Conservation (phyloP, 225 moss, liverwort and hornwort genomes). For the Pleurozium schreberi region DNA sequence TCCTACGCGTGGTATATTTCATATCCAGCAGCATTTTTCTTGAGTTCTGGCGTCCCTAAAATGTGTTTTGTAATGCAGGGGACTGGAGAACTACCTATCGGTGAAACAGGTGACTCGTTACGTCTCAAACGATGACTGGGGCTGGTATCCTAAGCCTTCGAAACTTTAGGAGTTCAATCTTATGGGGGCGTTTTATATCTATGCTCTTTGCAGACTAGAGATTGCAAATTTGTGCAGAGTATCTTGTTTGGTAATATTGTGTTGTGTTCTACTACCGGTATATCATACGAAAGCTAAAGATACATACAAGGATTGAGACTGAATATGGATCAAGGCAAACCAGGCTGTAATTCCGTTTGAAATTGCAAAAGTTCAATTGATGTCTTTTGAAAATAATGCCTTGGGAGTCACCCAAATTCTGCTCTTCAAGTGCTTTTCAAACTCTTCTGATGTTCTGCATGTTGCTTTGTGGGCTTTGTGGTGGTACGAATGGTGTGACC, state of each 20-base stretch:
- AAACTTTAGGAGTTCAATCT: constrained; percentile 41
- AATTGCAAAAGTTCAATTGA: neutral
- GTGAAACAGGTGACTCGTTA: constrained; percentile 94
- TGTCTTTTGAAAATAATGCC: neutral
- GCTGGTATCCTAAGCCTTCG: constrained; percentile 95
- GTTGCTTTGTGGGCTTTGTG: neutral
- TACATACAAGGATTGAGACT: neutral
- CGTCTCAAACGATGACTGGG: constrained; percentile 78
- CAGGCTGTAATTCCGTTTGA: neutral
- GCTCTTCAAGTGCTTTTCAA: neutral
- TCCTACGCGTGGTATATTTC: neutral
- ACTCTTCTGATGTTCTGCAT: neutral
- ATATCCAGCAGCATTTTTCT: neutral
- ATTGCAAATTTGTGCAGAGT: neutral
- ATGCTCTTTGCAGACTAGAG: neutral
- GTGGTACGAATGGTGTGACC: neutral
- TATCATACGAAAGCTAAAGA: neutral
- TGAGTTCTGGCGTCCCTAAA: neutral
- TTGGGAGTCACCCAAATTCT: neutral
- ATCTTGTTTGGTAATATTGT: neutral
- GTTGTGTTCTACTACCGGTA: neutral
- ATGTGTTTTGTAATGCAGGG: constrained; percentile 41
- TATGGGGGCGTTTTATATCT: neutral
- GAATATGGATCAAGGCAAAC: neutral
- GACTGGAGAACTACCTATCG: constrained; percentile 80